Percentiles rank a stretch among this genome's conserved stretches.
phyloP scores from a whole-genome alignment of 1,284 basidiomycete species.

The Apiotrichum porosum region DNA sequence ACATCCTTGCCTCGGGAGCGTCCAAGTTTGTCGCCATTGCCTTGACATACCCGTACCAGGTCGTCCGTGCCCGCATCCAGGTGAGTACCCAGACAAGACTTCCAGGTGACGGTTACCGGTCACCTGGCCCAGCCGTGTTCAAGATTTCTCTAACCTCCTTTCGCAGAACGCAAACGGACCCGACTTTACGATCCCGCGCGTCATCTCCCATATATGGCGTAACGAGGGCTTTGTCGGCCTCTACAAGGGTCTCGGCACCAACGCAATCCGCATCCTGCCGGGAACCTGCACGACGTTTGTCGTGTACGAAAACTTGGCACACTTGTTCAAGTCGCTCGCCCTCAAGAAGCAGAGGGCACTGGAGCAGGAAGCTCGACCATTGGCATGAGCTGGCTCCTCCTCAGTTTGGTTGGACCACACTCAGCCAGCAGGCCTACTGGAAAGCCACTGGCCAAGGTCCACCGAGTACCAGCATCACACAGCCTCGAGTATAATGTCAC shows the following conservation, averaged over 20 bases:
- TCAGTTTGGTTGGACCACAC: too few relatives aligned
- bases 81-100: too few relatives aligned
- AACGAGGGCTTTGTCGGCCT: slow-evolving; percentile 80
- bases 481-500: too few relatives aligned
- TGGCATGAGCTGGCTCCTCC: too few relatives aligned
- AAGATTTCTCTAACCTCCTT: too few relatives aligned
- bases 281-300: slow-evolving; percentile 98
- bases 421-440: too few relatives aligned
- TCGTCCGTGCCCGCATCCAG: slow-evolving; percentile 89
- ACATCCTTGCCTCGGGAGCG: slow-evolving; percentile 85
- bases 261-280: slow-evolving; percentile 89
- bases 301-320: slow-evolving; percentile 92
- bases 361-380: not conserved
- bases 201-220: slow-evolving; percentile 71
- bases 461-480: too few relatives aligned
- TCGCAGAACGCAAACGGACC: slow-evolving; percentile 55
- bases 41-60: slow-evolving; percentile 95
- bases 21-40: slow-evolving; percentile 83
- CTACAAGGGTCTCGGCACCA: slow-evolving; percentile 93
- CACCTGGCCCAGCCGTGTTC: too few relatives aligned
- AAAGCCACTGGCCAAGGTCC: too few relatives aligned
- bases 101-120: too few relatives aligned
- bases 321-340: slow-evolving; percentile 60
- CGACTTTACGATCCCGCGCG: slow-evolving; percentile 60
- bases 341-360: slow-evolving; percentile 14